Evolutionary conservation across 1,139 yeast genomes (phyloP).

Genomic region (Eremothecium gossypii): DNA sequence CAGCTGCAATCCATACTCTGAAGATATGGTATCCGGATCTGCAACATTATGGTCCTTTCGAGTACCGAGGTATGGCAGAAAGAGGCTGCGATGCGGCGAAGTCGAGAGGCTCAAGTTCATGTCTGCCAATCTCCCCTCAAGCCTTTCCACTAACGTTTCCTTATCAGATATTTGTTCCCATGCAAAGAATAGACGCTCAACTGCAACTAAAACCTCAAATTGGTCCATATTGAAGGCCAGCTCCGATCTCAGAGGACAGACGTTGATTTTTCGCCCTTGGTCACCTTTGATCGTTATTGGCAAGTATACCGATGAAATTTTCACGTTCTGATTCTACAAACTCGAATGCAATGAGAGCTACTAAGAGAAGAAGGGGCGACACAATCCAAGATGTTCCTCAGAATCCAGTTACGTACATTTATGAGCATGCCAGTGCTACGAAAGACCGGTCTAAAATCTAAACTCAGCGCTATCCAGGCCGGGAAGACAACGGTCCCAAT

Average conservation of each 20-base stretch:
- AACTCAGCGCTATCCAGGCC: too few relatives aligned
- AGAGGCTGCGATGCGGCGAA: not conserved
- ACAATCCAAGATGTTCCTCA: too few relatives aligned
- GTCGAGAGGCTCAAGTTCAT: not conserved
- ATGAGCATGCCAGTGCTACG: too few relatives aligned
- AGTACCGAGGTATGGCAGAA: not conserved
- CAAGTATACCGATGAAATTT: too few relatives aligned
- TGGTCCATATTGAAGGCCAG: not conserved
- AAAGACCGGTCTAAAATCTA: too few relatives aligned
- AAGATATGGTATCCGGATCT: not conserved
- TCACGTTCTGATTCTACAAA: too few relatives aligned
- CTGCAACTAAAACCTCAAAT: slow-evolving; percentile 1
- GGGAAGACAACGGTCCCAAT: not conserved
- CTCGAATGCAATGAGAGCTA: too few relatives aligned
- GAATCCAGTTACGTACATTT: too few relatives aligned
- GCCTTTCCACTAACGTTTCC: not conserved
- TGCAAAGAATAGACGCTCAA: not conserved
- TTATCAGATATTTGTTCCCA: not conserved
- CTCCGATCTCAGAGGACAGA: too few relatives aligned
- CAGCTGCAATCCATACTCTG: not conserved
- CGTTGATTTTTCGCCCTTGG: too few relatives aligned
- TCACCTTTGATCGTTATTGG: too few relatives aligned
- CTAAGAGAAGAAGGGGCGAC: too few relatives aligned
- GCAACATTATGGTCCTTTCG: not conserved
- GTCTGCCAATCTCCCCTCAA: not conserved